Percentiles rank a stretch among this genome's conserved stretches.
Conservation (phyloP, 768 basidiomycete genomes). For the Neoboletus magnificus region DNA sequence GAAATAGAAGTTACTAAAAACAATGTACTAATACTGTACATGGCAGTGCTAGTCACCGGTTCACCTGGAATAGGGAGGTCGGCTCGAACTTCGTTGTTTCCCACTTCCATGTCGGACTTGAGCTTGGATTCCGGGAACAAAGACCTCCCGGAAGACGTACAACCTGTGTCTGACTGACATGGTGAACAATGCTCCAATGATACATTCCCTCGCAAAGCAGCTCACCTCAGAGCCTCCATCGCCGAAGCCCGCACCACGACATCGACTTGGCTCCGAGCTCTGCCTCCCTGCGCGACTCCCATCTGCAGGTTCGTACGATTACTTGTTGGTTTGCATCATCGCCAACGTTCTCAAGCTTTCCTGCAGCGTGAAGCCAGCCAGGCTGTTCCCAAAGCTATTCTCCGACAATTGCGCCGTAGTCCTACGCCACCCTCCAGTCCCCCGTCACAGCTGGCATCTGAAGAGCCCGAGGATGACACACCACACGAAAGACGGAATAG, state of each 20-base stretch:
- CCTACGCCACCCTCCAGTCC: constrained; percentile 36
- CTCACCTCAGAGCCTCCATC: constrained; percentile 17
- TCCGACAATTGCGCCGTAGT: constrained; percentile 49
- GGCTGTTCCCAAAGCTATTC: constrained; percentile 54
- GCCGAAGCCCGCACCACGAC: constrained; percentile 32
- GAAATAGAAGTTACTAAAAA: not conserved
- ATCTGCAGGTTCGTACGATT: constrained; percentile 47
- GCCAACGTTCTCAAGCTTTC: constrained; percentile 48
- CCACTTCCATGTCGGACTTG: constrained; percentile 13
- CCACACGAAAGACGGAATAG: constrained; percentile 10
- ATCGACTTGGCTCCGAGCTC: constrained; percentile 44
- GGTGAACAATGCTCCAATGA: constrained; percentile 52
- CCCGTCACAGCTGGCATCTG: constrained; percentile 15
- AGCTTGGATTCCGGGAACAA: not conserved
- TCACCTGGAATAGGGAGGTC: constrained; percentile 5
- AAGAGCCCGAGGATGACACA: constrained; percentile 15
- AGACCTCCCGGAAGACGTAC: not conserved
- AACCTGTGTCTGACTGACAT: constrained; percentile 23
- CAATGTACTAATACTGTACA: not conserved
- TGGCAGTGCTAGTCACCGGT: not conserved
- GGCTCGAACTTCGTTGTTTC: not conserved
- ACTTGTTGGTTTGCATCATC: constrained; percentile 6
- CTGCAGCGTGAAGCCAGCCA: constrained; percentile 67
- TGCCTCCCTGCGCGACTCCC: constrained; percentile 73
- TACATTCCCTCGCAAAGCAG: constrained; percentile 28